Conservation (phyloP, 148 eudicot species). For the Beta vulgaris region DNA sequence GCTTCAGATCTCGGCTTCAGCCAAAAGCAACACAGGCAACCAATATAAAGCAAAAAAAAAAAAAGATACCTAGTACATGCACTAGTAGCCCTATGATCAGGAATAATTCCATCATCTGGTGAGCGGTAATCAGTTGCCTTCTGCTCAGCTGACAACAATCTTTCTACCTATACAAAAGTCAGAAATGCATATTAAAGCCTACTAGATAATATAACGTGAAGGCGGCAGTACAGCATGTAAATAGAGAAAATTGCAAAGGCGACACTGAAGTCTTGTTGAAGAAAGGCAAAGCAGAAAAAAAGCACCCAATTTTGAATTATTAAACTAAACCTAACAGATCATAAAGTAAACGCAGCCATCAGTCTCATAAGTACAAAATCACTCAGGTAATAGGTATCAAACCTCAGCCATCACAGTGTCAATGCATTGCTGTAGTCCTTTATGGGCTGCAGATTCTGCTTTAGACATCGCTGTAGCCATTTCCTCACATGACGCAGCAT, state of each 20-base stretch:
- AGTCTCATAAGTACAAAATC: not conserved
- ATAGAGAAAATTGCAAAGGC: not conserved
- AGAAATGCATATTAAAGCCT: slow-evolving; percentile 11
- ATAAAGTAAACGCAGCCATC: not conserved
- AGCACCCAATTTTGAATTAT: not conserved
- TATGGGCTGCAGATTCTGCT: slow-evolving; percentile 91
- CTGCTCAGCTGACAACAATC: slow-evolving; percentile 88
- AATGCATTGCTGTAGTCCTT: slow-evolving; percentile 97
- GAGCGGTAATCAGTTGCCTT: slow-evolving; percentile 84
- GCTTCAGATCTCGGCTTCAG: not conserved
- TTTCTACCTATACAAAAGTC: slow-evolving; percentile 60
- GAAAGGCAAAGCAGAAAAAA: not conserved
- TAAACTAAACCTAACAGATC: slow-evolving; percentile 4
- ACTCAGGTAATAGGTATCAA: slow-evolving; percentile 24
- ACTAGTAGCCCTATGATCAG: slow-evolving; percentile 93
- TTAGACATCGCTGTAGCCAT: slow-evolving; percentile 94
- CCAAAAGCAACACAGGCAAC: slow-evolving; percentile 2
- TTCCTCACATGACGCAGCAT: slow-evolving; percentile 95
- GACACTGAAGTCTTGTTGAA: not conserved
- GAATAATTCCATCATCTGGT: slow-evolving; percentile 86
- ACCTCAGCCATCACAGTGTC: slow-evolving; percentile 99
- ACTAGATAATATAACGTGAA: slow-evolving; percentile 12
- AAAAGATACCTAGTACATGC: slow-evolving; percentile 78
- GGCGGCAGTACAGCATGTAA: not conserved
- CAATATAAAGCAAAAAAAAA: not conserved